Evolutionary conservation across 179 eudicot species (phyloP).

Genomic region (Heliamphora pulchella): DNA sequence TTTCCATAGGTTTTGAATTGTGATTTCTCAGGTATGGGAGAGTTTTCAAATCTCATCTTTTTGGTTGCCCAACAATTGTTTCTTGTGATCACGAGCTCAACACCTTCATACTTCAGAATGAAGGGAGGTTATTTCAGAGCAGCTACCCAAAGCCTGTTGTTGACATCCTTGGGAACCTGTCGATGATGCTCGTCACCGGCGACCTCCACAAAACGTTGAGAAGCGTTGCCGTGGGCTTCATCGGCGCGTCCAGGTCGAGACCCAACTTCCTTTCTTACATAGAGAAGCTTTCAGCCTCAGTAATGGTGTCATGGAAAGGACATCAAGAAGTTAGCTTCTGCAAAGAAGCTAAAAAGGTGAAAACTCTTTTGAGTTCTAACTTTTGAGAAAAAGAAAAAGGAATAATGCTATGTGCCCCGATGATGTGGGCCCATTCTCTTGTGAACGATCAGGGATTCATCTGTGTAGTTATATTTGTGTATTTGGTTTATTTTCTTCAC

Average conservation of each 20-base stretch:
- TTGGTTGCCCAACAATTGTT: conserved; percentile 39
- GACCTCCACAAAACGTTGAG: conserved; percentile 46
- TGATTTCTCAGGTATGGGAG: conserved; percentile 39
- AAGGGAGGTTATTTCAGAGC: conserved; percentile 44
- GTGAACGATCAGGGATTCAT: too few relatives aligned
- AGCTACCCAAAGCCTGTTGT: conserved; percentile 33
- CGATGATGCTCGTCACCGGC: conserved; percentile 36
- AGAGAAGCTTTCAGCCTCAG: conserved; percentile 24
- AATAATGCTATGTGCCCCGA: too few relatives aligned
- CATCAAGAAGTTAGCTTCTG: conserved; percentile 23
- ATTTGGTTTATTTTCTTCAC: too few relatives aligned
- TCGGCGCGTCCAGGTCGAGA: conserved; percentile 24
- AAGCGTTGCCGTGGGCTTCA: conserved; percentile 29
- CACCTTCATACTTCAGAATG: conserved; percentile 43
- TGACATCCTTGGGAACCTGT: conserved; percentile 41
- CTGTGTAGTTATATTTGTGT: too few relatives aligned
- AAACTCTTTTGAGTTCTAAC: too few relatives aligned
- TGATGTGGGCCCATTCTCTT: too few relatives aligned
- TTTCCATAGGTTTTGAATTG: not conserved
- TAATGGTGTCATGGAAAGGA: conserved; percentile 34
- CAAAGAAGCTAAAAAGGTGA: conserved; percentile 46
- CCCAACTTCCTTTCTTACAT: conserved; percentile 29
- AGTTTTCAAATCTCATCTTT: conserved; percentile 46
- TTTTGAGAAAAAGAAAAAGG: too few relatives aligned
- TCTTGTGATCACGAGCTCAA: conserved; percentile 55